These are phyloP conservation scores for Penicillium bovifimosum DNA, from an alignment of 495 filamentous ascomycete genomes.

Conservation along the genomic window DNA sequence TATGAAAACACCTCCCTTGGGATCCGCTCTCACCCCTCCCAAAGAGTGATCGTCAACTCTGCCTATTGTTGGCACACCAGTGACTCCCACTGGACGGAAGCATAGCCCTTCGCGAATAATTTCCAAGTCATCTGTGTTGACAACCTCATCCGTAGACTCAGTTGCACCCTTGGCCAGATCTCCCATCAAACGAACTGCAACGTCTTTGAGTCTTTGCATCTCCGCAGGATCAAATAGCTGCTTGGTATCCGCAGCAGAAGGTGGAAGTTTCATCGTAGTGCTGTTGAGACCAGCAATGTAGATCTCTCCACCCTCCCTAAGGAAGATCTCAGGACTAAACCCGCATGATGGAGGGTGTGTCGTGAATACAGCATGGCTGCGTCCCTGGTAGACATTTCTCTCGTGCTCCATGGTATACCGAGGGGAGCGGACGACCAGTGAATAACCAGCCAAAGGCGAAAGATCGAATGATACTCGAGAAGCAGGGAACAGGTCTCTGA, in stretches of 20 bases:
- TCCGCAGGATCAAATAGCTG: constrained; percentile 36
- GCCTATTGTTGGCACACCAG: constrained; percentile 57
- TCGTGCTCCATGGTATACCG: constrained; percentile 37
- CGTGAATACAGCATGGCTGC: constrained; percentile 69
- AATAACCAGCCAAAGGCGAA: constrained; percentile 63
- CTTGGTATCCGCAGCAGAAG: constrained; percentile 42
- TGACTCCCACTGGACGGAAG: constrained; percentile 62
- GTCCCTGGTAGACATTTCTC: constrained; percentile 21
- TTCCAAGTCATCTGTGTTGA: constrained; percentile 50
- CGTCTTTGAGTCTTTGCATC: constrained; percentile 48
- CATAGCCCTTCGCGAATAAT: constrained; percentile 62
- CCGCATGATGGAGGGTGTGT: constrained; percentile 41
- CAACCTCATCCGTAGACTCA: constrained; percentile 15
- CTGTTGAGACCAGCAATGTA: constrained; percentile 73
- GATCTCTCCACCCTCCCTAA: constrained; percentile 56
- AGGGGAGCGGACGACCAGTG: constrained; percentile 59
- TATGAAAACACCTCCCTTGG: constrained; percentile 60
- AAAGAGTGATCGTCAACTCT: constrained; percentile 50
- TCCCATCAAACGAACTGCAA: constrained; percentile 53
- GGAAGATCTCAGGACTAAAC: constrained; percentile 71
- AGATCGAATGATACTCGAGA: constrained; percentile 49
- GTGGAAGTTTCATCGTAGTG: constrained; percentile 51
- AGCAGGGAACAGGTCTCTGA: constrained; percentile 56
- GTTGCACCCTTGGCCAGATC: constrained; percentile 12
- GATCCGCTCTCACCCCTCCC: constrained; percentile 41